Percentiles rank a stretch among this genome's conserved stretches.
phyloP scores from a whole-genome alignment of 2,329 filamentous ascomycete species.

The Colletotrichum sp. region DNA sequence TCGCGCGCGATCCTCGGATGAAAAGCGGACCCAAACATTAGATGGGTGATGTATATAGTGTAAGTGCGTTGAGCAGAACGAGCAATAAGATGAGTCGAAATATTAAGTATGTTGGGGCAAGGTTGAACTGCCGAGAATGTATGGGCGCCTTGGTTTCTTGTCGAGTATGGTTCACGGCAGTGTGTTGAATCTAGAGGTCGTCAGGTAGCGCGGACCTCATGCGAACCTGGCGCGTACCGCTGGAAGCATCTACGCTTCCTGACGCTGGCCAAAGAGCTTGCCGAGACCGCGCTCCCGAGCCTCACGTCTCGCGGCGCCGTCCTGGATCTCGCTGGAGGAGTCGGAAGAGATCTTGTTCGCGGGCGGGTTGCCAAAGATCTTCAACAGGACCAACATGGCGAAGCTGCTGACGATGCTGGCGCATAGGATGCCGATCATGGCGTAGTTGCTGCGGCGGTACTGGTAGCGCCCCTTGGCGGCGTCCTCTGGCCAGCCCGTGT shows the following conservation, averaged over 20 bases:
- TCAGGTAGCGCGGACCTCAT: conserved; percentile 23
- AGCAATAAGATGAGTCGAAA: conserved; percentile 6
- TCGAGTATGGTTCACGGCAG: not conserved
- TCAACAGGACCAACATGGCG: conserved; percentile 71
- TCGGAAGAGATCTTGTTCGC: conserved; percentile 49
- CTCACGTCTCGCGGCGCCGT: conserved; percentile 67
- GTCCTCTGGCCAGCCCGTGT: conserved; percentile 85
- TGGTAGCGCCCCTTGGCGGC: conserved; percentile 69
- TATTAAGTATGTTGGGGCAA: conserved; percentile 24
- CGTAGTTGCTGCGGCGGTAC: conserved; percentile 83
- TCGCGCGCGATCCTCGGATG: conserved; percentile 25
- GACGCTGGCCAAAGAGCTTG: conserved; percentile 35
- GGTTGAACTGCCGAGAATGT: conserved; percentile 39
- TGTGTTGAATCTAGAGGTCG: not conserved
- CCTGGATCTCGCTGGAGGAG: conserved; percentile 52
- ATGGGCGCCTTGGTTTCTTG: not conserved
- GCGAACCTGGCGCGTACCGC: conserved; percentile 20
- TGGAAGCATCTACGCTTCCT: conserved; percentile 26
- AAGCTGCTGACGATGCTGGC: conserved; percentile 77
- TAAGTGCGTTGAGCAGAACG: not conserved
- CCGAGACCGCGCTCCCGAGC: conserved; percentile 62
- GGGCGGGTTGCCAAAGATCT: conserved; percentile 57
- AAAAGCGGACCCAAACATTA: conserved; percentile 31
- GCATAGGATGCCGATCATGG: conserved; percentile 86
- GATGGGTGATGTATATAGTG: conserved; percentile 19